Conservation (phyloP, 1,284 basidiomycete species). For the Coniophora puteana region DNA sequence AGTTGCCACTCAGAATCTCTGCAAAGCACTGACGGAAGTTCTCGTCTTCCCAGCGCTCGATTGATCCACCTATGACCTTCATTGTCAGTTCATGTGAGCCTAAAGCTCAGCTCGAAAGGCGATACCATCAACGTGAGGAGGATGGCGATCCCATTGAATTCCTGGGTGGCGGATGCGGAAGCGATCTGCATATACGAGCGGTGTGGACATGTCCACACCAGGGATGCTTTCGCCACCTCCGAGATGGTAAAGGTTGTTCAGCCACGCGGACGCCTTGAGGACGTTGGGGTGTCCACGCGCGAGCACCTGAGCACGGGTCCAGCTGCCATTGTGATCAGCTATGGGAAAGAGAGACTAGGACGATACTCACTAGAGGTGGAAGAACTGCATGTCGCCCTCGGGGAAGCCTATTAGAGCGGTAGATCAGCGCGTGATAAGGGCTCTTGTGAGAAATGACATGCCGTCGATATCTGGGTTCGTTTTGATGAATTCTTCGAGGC, state of each 20-base stretch:
- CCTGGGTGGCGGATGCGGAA: conserved; percentile 82
- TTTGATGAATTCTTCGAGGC: conserved; percentile 52
- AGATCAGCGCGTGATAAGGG: neutral
- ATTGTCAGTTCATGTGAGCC: neutral
- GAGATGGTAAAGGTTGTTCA: conserved; percentile 61
- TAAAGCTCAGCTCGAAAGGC: neutral
- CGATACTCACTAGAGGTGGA: conserved; percentile 57
- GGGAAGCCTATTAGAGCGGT: conserved; percentile 42
- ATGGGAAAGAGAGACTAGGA: neutral
- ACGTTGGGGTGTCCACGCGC: conserved; percentile 75
- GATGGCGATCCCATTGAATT: conserved; percentile 58
- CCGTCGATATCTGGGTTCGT: conserved; percentile 50
- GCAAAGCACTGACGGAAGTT: conserved; percentile 63
- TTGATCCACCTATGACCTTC: conserved; percentile 58
- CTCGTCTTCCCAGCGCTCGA: conserved; percentile 85
- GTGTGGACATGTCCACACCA: conserved; percentile 63
- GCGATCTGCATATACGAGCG: conserved; percentile 78
- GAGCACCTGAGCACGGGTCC: conserved; percentile 67
- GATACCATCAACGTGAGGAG: conserved; percentile 76
- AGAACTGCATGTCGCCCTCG: conserved; percentile 63
- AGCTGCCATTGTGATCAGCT: conserved; percentile 34
- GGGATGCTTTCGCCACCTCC: conserved; percentile 35
- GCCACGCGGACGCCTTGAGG: conserved; percentile 55
- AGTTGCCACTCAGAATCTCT: conserved; percentile 65
- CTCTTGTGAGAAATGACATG: neutral